Percentiles rank a stretch among this genome's conserved stretches.
These are phyloP conservation scores for Mycena galopus DNA, from an alignment of 768 basidiomycete genomes.

Conservation along the genomic window DNA sequence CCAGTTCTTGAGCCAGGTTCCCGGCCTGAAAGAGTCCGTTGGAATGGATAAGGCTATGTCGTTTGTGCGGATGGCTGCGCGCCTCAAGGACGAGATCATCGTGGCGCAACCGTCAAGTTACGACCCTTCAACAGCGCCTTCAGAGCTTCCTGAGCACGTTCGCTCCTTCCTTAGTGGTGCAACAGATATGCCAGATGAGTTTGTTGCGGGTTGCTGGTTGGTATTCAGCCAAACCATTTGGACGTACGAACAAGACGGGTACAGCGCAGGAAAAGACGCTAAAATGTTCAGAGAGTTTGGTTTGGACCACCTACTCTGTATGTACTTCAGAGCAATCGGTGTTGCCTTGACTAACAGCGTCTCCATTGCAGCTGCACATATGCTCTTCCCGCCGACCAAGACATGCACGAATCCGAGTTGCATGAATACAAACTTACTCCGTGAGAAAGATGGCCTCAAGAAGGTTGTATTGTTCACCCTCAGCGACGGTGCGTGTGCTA, in stretches of 20 bases:
- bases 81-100: slow-evolving; percentile 2
- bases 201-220: slow-evolving; percentile 3
- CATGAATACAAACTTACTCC: too few relatives aligned
- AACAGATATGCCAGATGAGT: slow-evolving; percentile 12
- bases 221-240: slow-evolving; percentile 14
- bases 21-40: too few relatives aligned
- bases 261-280: slow-evolving; percentile 4
- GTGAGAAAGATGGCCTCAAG: too few relatives aligned
- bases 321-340: neutral
- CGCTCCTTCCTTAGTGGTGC: neutral
- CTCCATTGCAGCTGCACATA: too few relatives aligned
- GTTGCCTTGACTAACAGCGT: too few relatives aligned
- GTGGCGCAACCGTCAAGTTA: neutral
- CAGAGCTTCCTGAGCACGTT: neutral
- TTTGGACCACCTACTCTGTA: slow-evolving; percentile 9
- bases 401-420: too few relatives aligned
- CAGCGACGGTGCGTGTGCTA: too few relatives aligned
- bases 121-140: too few relatives aligned
- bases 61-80: neutral
- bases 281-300: slow-evolving; percentile 13
- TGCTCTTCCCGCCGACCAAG: too few relatives aligned
- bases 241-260: slow-evolving; percentile 6
- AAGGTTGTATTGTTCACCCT: too few relatives aligned
- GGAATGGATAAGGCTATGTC: too few relatives aligned
- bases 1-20: too few relatives aligned